Percentiles rank a stretch among this genome's conserved stretches.
Evolutionary conservation across 75 land plant species (phyloP).

Genomic region (Sequoiadendron giganteum): DNA sequence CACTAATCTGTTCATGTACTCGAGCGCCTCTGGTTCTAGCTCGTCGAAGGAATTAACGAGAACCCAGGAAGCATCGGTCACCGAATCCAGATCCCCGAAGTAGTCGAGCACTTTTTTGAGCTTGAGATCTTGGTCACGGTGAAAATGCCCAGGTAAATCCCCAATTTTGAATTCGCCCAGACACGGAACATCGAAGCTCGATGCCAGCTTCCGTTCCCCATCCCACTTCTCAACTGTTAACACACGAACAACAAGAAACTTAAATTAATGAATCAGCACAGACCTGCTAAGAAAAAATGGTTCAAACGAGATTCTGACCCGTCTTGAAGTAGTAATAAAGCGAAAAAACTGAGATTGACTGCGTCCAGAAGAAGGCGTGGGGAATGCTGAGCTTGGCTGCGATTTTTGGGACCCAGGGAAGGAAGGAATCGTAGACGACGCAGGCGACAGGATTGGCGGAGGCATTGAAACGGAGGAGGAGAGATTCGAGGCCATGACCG

Average conservation of each 20-base stretch:
- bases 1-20: neutral
- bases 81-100: neutral
- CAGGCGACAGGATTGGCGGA: neutral
- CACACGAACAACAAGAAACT: neutral
- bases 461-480: neutral
- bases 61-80: neutral
- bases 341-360: neutral
- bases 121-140: neutral
- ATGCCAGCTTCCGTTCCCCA: neutral
- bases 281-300: neutral
- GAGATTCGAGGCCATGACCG: neutral
- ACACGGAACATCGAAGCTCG: neutral
- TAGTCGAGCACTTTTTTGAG: neutral
- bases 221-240: neutral
- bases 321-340: neutral
- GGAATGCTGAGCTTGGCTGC: constrained; percentile 1
- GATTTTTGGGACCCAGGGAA: neutral
- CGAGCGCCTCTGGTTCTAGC: neutral
- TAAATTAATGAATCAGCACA: neutral
- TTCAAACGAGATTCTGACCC: neutral
- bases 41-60: constrained; percentile 2
- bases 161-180: neutral
- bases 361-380: constrained; percentile 11
- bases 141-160: neutral
- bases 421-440: constrained; percentile 11